phyloP scores from a whole-genome alignment of 192 early-diverging fungal genomes.

The Coemansia sp. region DNA sequence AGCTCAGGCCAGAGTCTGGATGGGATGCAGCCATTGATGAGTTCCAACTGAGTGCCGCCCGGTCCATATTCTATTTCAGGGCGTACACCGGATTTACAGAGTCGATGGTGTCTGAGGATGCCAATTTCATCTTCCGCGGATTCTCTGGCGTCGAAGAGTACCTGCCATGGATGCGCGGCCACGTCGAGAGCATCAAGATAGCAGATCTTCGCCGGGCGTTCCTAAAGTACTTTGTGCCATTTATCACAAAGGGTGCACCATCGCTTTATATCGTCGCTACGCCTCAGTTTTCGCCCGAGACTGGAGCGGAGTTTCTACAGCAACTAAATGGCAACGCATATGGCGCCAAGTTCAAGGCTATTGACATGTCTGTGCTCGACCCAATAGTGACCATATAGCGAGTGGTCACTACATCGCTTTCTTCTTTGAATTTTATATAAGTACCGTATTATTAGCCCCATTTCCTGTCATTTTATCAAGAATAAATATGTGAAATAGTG shows the following conservation, averaged over 20 bases:
- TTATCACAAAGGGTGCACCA: slow-evolving; percentile 23
- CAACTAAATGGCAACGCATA: slow-evolving; percentile 38
- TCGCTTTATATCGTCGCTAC: slow-evolving; percentile 45
- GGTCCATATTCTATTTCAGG: slow-evolving; percentile 33
- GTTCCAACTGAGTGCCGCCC: slow-evolving; percentile 45
- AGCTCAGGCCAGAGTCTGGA: slow-evolving; percentile 20
- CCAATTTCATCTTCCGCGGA: slow-evolving; percentile 26
- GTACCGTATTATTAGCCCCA: neutral
- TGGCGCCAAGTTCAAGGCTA: slow-evolving; percentile 26
- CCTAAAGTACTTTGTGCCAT: slow-evolving; percentile 29
- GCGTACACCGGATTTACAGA: slow-evolving; percentile 23
- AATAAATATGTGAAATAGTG: neutral
- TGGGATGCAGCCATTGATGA: slow-evolving; percentile 43
- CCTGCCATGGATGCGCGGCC: slow-evolving; percentile 39
- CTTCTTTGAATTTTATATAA: neutral
- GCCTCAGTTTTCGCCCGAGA: slow-evolving; percentile 23
- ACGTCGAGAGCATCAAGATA: slow-evolving; percentile 37
- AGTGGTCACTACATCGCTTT: neutral
- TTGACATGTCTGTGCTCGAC: slow-evolving; percentile 35
- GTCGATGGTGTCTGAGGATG: slow-evolving; percentile 36
- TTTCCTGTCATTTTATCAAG: neutral
- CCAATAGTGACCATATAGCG: slow-evolving; percentile 30
- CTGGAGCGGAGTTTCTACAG: slow-evolving; percentile 14
- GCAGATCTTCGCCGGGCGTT: slow-evolving; percentile 40
- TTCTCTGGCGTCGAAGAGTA: slow-evolving; percentile 41